Evolutionary conservation across 257 asterid species (phyloP), one percentile per base, ranked within the genome.

Genomic region (Nicotiana knightiana): DNA sequence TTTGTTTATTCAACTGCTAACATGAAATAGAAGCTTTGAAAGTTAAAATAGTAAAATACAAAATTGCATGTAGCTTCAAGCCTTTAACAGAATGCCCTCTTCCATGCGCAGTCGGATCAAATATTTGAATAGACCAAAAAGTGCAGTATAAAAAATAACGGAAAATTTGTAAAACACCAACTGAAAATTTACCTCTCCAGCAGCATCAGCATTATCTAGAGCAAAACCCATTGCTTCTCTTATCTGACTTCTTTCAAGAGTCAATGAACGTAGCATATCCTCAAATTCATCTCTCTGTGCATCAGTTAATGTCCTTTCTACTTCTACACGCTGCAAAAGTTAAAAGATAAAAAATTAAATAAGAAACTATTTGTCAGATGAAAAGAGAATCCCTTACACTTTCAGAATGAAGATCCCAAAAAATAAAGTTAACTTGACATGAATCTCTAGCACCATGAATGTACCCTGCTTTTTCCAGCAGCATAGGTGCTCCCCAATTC

Each of bases 191-290:
- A 95, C 99, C 97, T 95, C 99, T 82, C 98, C 99, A n/a, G 99
- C 99, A 85, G 99, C 99, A 88, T 95, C 99, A 85, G 98, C 98
- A 86, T 95, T 95, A 85, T 95, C 98, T 84, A 95, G 85, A 33
- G 98, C 83, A 84, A 95, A 95, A 68, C 98, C 98, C 98, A 95
- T 95, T 63, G 98, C 98, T 32, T 90, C 97, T 90, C 89, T 95
- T 83, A 95, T 91, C 67, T 87, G 95, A 89, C 92, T 85, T 90
- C 98, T 91, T 88, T 95, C 98, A 85, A 94, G 88, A 15, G 98
- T 93, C 85, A 93, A 89, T 63, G 96, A 92, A 76, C 98, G 98
- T 77, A 95, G 90, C 98, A 95, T 92, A 81, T 95, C 97, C 90
- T 95, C 98, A 92, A 93, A 95, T 81, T 93, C 98, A 89, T 95